Percentiles rank a stretch among this genome's conserved stretches.
Conservation (phyloP, 371 early-diverging fungal genomes). For the Syncephalis fuscata region DNA sequence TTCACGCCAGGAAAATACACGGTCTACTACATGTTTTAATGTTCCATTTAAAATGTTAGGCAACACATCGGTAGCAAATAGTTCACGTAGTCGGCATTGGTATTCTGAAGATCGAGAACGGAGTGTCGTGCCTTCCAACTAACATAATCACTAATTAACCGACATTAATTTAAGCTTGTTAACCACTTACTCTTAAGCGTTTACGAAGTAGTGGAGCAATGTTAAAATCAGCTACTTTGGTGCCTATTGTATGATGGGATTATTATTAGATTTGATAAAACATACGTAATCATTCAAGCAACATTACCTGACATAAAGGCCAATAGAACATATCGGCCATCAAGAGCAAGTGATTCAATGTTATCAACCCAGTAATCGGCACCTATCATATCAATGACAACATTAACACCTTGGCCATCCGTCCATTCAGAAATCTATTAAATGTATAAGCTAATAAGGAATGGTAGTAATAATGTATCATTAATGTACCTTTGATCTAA, state of each 20-base stretch:
- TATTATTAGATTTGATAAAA: neutral
- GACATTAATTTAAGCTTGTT: too few relatives aligned
- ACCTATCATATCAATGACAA: constrained; percentile 54
- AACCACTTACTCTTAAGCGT: constrained; percentile 30
- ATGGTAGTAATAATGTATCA: too few relatives aligned
- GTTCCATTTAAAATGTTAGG: constrained; percentile 19
- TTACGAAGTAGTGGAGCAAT: constrained; percentile 37
- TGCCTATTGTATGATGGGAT: constrained; percentile 9
- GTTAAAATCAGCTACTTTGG: constrained; percentile 23
- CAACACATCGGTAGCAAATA: constrained; percentile 27
- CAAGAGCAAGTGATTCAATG: constrained; percentile 35
- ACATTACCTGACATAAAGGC: constrained; percentile 35
- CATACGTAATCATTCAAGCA: neutral
- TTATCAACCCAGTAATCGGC: constrained; percentile 46
- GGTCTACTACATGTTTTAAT: constrained; percentile 32
- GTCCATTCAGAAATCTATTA: constrained; percentile 29
- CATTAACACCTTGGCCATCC: constrained; percentile 41
- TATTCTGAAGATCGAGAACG: constrained; percentile 43
- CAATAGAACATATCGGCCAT: constrained; percentile 57
- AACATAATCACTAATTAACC: too few relatives aligned
- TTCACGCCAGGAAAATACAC: constrained; percentile 41
- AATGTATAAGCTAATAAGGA: too few relatives aligned
- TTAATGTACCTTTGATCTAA: constrained; percentile 26
- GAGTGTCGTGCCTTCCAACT: constrained; percentile 53
- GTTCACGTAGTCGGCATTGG: constrained; percentile 28